These are phyloP conservation scores for Chlorella sp. DNA, from an alignment of 139 green algal genomes.

Conservation along the genomic window DNA sequence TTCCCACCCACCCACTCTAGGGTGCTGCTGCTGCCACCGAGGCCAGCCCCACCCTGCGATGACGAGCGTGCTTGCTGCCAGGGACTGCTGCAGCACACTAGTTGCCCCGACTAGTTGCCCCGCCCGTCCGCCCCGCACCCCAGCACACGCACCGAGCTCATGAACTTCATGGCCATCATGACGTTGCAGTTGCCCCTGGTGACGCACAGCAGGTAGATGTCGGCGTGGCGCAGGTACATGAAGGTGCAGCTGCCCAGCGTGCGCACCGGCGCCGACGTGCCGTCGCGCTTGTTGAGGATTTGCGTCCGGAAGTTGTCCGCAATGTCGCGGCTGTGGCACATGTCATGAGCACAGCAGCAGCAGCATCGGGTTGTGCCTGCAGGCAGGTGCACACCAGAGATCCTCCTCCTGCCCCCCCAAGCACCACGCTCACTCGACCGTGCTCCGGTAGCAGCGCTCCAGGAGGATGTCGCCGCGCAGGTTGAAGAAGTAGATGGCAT, in stretches of 20 bases:
- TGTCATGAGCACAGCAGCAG: too few species aligned
- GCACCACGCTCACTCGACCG: conserved; percentile 67
- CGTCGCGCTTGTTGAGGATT: conserved; percentile 71
- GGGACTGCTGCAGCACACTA: too few species aligned
- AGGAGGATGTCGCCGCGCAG: conserved; percentile 90
- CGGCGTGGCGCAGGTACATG: conserved; percentile 77
- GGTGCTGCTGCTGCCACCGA: too few species aligned
- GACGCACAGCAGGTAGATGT: conserved; percentile 93
- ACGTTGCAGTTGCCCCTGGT: conserved; percentile 88
- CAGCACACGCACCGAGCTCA: conserved; percentile 60
- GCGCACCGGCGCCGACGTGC: conserved; percentile 59
- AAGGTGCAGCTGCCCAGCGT: conserved; percentile 74
- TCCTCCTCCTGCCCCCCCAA: too few species aligned
- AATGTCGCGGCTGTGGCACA: conserved; percentile 72
- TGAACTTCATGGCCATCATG: conserved; percentile 87
- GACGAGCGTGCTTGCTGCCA: too few species aligned
- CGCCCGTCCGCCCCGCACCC: background rate
- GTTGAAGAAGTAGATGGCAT: conserved; percentile 82
- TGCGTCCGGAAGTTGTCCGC: conserved; percentile 81
- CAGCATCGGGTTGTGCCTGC: too few species aligned
- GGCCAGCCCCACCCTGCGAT: too few species aligned
- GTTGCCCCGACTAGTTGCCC: too few species aligned
- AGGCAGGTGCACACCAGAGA: too few species aligned
- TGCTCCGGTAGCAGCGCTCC: conserved; percentile 84
- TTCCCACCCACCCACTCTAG: too few species aligned